Evolutionary conservation across 345 rosid species (phyloP).

Genomic region (Psidium guajava): DNA sequence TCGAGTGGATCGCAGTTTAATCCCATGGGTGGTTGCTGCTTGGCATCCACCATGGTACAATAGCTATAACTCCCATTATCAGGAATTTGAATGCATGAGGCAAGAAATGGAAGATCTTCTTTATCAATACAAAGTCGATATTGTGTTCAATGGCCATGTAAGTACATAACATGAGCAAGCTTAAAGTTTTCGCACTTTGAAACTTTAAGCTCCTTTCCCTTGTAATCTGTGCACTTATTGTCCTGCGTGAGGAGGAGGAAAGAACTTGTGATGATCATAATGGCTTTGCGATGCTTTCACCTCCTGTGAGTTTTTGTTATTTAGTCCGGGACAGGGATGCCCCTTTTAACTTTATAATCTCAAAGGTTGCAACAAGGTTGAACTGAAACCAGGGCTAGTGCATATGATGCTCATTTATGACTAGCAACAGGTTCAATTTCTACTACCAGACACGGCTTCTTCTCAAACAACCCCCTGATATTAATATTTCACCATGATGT

Average conservation of each 20-base stretch:
- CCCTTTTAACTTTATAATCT: neutral
- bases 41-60: conserved; percentile 92
- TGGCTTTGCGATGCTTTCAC: neutral
- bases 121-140: conserved; percentile 53
- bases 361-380: neutral
- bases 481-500: neutral
- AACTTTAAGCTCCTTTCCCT: neutral
- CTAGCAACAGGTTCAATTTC: neutral
- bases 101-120: conserved; percentile 79
- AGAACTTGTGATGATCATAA: neutral
- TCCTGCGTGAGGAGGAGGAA: neutral
- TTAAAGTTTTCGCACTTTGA: neutral
- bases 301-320: neutral
- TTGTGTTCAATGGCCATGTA: conserved; percentile 76
- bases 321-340: neutral
- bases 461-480: neutral
- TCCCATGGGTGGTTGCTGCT: conserved; percentile 81
- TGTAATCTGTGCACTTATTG: neutral
- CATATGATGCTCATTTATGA: neutral
- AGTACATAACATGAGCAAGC: conserved; percentile 7
- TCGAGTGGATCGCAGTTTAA: conserved; percentile 35
- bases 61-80: conserved; percentile 74
- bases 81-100: conserved; percentile 94
- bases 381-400: neutral
- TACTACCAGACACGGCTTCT: neutral